Conservation (phyloP, 176 grass and related monocot species). For the Triticum aestivum region IWGSC_CS_RefSeq_v2.1 NC_057810.1:393610731-393611230, state of each 20-base stretch:
- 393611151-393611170: neutral
- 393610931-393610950: neutral
- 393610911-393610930: conserved; percentile 7
- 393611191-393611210: conserved; percentile 7
- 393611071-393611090: neutral
- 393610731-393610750: neutral
- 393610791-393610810: conserved; percentile 98
- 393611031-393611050: neutral
- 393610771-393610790: conserved; percentile 94
- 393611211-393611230: neutral
- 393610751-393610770: conserved; percentile 70
- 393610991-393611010: neutral
- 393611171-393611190: neutral
- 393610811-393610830: conserved; percentile 93
- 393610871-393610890: neutral
- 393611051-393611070: neutral
- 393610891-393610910: neutral
- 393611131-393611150: neutral
- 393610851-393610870: conserved; percentile 66
- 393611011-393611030: neutral
- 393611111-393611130: conserved; percentile 1
- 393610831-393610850: conserved; percentile 85
- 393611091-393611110: conserved; percentile 7
- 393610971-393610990: neutral
- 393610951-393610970: neutral